phyloP scores from a whole-genome alignment of 1,284 basidiomycete genomes.

The Trichosporon faecale region DNA sequence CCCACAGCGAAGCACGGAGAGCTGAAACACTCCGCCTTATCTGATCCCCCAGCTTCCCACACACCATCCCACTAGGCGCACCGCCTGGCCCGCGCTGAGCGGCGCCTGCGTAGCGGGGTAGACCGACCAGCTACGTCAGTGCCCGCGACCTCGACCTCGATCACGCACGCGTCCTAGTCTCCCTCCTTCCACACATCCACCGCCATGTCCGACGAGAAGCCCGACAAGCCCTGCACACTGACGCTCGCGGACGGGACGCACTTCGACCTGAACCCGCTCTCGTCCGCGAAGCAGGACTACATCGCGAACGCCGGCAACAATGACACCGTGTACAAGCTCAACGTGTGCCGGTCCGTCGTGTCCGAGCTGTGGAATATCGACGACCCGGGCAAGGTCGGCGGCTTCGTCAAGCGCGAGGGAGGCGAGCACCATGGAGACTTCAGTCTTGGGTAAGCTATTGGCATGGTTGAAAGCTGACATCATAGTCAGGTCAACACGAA shows the following conservation, averaged over 20 bases:
- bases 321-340: constrained; percentile 41
- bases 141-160: background rate
- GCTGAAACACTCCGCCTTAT: background rate
- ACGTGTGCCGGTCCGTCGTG: constrained; percentile 48
- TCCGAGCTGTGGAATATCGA: constrained; percentile 47
- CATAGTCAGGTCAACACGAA: constrained; percentile 30
- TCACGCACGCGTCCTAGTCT: background rate
- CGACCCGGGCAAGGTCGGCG: constrained; percentile 43
- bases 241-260: constrained; percentile 47
- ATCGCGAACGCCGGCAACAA: constrained; percentile 29
- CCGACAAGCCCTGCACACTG: constrained; percentile 37
- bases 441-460: constrained; percentile 41
- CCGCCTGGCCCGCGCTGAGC: background rate
- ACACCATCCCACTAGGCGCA: background rate
- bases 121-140: background rate
- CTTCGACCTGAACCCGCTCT: constrained; percentile 46
- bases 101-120: background rate
- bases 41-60: background rate
- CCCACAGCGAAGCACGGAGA: background rate
- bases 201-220: background rate
- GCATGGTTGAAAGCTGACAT: constrained; percentile 6
- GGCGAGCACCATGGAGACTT: constrained; percentile 34
- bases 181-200: background rate
- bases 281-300: constrained; percentile 40
- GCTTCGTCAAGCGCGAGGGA: constrained; percentile 33